Evolutionary conservation across 1,284 basidiomycete species (phyloP).

Genomic region (Irpex rosettiformis): DNA sequence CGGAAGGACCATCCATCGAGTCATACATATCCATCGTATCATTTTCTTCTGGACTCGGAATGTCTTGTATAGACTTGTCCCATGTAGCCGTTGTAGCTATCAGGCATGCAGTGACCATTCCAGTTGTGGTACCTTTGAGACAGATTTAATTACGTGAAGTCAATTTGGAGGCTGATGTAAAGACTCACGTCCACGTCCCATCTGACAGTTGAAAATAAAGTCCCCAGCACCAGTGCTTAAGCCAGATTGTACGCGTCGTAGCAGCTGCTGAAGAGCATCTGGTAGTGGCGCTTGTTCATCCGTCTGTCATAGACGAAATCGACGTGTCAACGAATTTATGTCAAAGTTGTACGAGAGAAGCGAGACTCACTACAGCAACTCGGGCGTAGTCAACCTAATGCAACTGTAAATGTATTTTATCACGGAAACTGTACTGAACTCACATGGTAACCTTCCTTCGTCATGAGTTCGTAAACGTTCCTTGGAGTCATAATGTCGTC

Average conservation of each 20-base stretch:
- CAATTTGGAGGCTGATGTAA: not conserved
- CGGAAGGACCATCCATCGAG: conserved; percentile 72
- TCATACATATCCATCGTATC: conserved; percentile 48
- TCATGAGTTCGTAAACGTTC: conserved; percentile 77
- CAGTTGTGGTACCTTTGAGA: conserved; percentile 65
- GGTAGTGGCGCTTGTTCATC: conserved; percentile 96
- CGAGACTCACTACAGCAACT: conserved; percentile 78
- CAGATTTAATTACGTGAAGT: not conserved
- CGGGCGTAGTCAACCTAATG: conserved; percentile 82
- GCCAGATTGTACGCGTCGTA: conserved; percentile 69
- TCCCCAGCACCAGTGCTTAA: conserved; percentile 54
- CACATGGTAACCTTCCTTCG: conserved; percentile 75
- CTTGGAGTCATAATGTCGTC: conserved; percentile 92
- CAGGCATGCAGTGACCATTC: conserved; percentile 88
- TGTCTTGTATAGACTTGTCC: conserved; percentile 39
- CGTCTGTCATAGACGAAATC: conserved; percentile 51
- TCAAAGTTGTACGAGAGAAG: not conserved
- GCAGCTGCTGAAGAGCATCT: conserved; percentile 74
- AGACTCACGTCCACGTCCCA: conserved; percentile 61
- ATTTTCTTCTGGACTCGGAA: conserved; percentile 32
- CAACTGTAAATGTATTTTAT: not conserved
- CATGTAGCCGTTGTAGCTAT: conserved; percentile 77
- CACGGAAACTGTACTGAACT: conserved; percentile 15
- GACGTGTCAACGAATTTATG: conserved; percentile 1
- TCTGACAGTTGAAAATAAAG: conserved; percentile 88